Base-by-base conservation (phyloP, 1,284 basidiomycete species). In the Leccinum subrobustum region DNA sequence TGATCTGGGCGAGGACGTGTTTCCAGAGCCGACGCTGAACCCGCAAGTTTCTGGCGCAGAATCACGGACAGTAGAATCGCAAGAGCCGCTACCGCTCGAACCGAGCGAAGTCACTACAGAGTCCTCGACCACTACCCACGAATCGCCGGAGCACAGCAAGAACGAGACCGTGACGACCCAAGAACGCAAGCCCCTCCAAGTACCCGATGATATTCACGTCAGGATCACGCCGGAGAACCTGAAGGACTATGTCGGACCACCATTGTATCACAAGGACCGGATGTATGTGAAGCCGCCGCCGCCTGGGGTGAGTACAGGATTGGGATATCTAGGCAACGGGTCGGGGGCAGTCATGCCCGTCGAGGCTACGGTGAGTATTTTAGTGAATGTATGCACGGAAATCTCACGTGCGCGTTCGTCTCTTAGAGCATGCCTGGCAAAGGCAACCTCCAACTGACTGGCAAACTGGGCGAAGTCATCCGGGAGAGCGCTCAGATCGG, bases 391-490 rank as follows among this genome's bases (percentile, higher is more conserved):
- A 9, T 25, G 6, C 7, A 5, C 14, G 8, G 18, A 7, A 52
- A 25, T 16, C 18, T 31, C 51, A 52, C 18, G 29, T 31, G 29
- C 29, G 16, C 8, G 4, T 51, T 51, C 8, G 25, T 14, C 25
- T 6, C 57, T 12, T 67, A 95, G 92, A 88, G 86, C 58, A 96
- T 95, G 93, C 94, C 93, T 29, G 95, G 93, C 6, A 95, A 95
- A 74, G 95, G 95, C 11, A 82, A 81, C 7, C 79, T 98, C 3
- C 94, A 96, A 69, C 79, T 98, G 6, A 98, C 96, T 0, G 96
- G 96, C 56, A 98, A 98, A 79, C 88, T 99, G 2, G 96, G 96
- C 56, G 96, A 99, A 70, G 96, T 98, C 62, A 98, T 98, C 73
- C 86, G 95, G 60, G 96, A 98, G 77, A 93, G 91, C 61, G 95